Evolutionary conservation across 2,329 filamentous ascomycete species (phyloP).

Genomic region (Aureobasidium namibiae): DNA sequence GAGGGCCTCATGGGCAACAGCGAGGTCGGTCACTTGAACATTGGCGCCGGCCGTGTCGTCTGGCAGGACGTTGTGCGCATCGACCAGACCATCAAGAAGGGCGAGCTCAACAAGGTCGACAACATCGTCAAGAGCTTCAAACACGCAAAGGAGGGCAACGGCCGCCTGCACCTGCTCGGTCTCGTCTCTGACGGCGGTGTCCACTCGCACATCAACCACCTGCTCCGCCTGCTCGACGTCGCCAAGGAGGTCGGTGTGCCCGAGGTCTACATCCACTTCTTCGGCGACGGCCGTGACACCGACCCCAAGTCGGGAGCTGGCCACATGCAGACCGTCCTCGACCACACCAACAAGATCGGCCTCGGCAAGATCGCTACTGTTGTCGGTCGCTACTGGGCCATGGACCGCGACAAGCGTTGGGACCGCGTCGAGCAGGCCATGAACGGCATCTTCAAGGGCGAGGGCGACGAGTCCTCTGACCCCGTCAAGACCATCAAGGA

Average conservation of each 20-base stretch:
- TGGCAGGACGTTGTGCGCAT: slow-evolving; percentile 93
- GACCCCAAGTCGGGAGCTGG: slow-evolving; percentile 88
- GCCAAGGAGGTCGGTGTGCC: slow-evolving; percentile 83
- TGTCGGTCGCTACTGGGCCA: slow-evolving; percentile 94
- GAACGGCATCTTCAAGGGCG: slow-evolving; percentile 75
- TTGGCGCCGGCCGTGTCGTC: slow-evolving; percentile 91
- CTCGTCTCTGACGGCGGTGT: slow-evolving; percentile 94
- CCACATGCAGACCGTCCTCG: slow-evolving; percentile 80
- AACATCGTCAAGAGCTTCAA: slow-evolving; percentile 73
- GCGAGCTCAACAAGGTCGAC: slow-evolving; percentile 64
- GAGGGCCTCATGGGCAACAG: slow-evolving; percentile 99
- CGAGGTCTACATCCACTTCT: slow-evolving; percentile 97
- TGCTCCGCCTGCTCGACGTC: slow-evolving; percentile 77
- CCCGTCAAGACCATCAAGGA: slow-evolving; percentile 80
- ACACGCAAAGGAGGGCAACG: slow-evolving; percentile 76
- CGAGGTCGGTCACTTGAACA: slow-evolving; percentile 97
- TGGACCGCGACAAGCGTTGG: slow-evolving; percentile 99
- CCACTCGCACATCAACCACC: slow-evolving; percentile 90
- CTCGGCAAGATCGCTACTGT: slow-evolving; percentile 83
- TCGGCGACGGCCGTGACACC: slow-evolving; percentile 94
- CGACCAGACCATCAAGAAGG: slow-evolving; percentile 83
- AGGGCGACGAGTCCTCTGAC: slow-evolving; percentile 79
- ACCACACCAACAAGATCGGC: slow-evolving; percentile 74
- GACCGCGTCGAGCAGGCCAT: slow-evolving; percentile 85
- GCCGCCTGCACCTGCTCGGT: slow-evolving; percentile 84